phyloP scores from a whole-genome alignment of 2,329 filamentous ascomycete genomes.

The Trichoderma sp. region DNA sequence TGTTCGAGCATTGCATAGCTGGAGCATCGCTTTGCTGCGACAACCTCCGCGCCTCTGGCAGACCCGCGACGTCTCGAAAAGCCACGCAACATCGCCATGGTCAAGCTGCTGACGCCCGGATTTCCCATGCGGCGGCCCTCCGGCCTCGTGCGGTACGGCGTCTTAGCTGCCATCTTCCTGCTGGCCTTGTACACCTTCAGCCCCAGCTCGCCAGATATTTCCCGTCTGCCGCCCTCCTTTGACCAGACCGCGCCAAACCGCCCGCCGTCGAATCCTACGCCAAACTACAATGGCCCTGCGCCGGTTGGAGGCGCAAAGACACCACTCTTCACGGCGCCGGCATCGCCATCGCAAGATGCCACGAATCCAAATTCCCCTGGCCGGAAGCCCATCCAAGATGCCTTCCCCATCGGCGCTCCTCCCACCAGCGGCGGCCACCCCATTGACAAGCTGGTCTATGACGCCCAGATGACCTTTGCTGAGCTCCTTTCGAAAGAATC shows the following conservation, averaged over 20 bases:
- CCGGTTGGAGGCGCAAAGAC: background rate
- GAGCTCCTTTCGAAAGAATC: constrained; percentile 50
- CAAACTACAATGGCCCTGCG: constrained; percentile 8
- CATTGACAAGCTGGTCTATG: constrained; percentile 57
- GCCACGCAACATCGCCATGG: constrained; percentile 28
- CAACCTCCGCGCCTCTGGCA: background rate
- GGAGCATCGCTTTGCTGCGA: background rate
- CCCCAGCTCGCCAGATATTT: constrained; percentile 31
- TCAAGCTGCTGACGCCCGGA: constrained; percentile 45
- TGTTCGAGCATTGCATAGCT: background rate
- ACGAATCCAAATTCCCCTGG: constrained; percentile 1
- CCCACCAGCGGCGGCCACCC: constrained; percentile 44
- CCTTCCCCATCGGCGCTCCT: constrained; percentile 8
- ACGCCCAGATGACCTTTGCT: constrained; percentile 49
- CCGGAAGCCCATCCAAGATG: constrained; percentile 18
- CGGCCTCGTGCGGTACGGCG: constrained; percentile 48
- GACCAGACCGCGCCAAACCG: constrained; percentile 10
- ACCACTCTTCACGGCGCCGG: constrained; percentile 3
- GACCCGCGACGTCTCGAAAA: constrained; percentile 2
- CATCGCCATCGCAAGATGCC: constrained; percentile 1
- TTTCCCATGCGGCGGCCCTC: constrained; percentile 49
- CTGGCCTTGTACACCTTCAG: constrained; percentile 39
- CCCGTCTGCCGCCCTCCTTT: background rate
- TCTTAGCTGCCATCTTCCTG: constrained; percentile 45
- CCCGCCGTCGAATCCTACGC: background rate